phyloP scores from a whole-genome alignment of 1,139 yeast species.

The Kazachstania sp. region DNA sequence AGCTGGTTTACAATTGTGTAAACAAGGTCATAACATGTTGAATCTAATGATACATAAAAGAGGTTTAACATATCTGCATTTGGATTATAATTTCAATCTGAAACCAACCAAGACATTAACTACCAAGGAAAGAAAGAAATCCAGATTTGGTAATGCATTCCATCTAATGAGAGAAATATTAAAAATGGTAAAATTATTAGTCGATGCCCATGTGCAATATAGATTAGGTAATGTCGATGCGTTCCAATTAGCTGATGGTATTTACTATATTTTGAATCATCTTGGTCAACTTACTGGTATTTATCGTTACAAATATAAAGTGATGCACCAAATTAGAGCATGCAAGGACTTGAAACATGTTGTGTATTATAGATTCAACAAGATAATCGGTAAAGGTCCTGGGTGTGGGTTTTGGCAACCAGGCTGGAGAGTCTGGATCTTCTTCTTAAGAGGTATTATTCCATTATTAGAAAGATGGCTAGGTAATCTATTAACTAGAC shows the following conservation, averaged over 20 bases:
- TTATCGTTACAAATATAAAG: conserved; percentile 91
- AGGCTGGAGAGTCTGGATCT: conserved; percentile 95
- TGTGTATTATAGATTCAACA: conserved; percentile 75
- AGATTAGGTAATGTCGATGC: conserved; percentile 88
- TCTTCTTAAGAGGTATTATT: conserved; percentile 84
- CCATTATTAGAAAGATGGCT: conserved; percentile 93
- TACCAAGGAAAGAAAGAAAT: conserved; percentile 91
- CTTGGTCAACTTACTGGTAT: conserved; percentile 94
- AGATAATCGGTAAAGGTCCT: conserved; percentile 86
- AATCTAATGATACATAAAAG: conserved; percentile 82
- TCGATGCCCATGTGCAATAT: conserved; percentile 89
- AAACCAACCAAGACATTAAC: conserved; percentile 95
- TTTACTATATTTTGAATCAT: conserved; percentile 83
- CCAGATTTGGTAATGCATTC: conserved; percentile 94
- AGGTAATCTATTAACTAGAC: conserved; percentile 83
- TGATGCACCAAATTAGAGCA: conserved; percentile 95
- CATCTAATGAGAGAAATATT: conserved; percentile 86
- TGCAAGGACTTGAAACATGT: conserved; percentile 93
- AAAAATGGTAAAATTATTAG: conserved; percentile 71
- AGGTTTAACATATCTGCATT: conserved; percentile 84
- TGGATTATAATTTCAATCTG: conserved; percentile 90
- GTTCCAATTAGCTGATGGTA: conserved; percentile 89
- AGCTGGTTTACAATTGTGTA: conserved; percentile 88
- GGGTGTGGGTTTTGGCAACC: conserved; percentile 99
- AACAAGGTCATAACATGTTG: conserved; percentile 91